Percentiles rank a stretch among this genome's conserved stretches.
Evolutionary conservation across 1,139 yeast genomes (phyloP).

Genomic region (Saccharomycopsis crataegensis): DNA sequence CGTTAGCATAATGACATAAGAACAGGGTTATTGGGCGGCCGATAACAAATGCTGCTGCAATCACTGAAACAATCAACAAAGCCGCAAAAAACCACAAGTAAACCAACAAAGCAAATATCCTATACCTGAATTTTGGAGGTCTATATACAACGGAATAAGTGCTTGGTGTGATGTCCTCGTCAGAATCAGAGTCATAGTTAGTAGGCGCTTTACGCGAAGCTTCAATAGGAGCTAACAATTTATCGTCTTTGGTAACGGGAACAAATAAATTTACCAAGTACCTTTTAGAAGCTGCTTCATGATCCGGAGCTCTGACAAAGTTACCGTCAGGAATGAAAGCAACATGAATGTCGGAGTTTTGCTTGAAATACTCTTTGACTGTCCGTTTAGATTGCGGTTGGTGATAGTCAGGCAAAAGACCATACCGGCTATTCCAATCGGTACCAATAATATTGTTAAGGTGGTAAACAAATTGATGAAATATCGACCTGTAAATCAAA

Average conservation of each 20-base stretch:
- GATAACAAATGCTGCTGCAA: not conserved
- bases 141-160: conserved; percentile 75
- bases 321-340: conserved; percentile 72
- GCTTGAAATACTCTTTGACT: conserved; percentile 38
- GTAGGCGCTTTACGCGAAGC: conserved; percentile 17
- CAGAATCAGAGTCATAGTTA: conserved; percentile 46
- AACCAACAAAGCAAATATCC: conserved; percentile 50
- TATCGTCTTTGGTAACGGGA: conserved; percentile 76
- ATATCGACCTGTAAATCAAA: conserved; percentile 48
- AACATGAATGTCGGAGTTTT: conserved; percentile 36
- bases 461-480: conserved; percentile 32
- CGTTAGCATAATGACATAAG: not conserved
- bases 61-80: conserved; percentile 20
- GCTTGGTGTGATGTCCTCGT: conserved; percentile 34
- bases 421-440: conserved; percentile 25
- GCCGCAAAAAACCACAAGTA: conserved; percentile 69
- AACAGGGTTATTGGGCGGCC: conserved; percentile 1
- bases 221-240: conserved; percentile 35
- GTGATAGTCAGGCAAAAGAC: conserved; percentile 49
- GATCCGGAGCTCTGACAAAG: conserved; percentile 79
- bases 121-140: conserved; percentile 66
- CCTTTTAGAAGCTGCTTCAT: conserved; percentile 64
- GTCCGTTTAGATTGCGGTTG: conserved; percentile 48
- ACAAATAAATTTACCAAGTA: conserved; percentile 63
- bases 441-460: not conserved